Evolutionary conservation across 192 early-diverging fungal genomes (phyloP).

Genomic region (Dissophora globulifera): DNA sequence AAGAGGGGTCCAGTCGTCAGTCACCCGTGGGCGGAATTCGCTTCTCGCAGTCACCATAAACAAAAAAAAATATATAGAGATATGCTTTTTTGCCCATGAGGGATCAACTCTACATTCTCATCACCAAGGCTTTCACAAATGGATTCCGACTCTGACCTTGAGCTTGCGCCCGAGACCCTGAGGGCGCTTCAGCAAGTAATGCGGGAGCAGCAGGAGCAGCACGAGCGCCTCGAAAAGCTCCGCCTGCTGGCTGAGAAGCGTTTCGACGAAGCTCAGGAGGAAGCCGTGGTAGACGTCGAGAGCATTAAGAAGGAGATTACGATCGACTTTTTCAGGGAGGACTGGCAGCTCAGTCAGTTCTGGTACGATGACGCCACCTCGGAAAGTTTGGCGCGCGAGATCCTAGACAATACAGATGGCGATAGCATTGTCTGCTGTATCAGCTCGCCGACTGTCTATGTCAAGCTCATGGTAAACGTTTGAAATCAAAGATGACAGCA

Average conservation of each 20-base stretch:
- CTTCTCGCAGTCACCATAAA: background rate
- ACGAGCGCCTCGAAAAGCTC: constrained; percentile 71
- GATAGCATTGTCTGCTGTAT: constrained; percentile 66
- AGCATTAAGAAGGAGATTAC: constrained; percentile 31
- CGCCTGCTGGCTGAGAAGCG: constrained; percentile 60
- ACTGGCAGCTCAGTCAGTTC: constrained; percentile 79
- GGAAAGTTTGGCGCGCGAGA: constrained; percentile 47
- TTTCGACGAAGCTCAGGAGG: constrained; percentile 55
- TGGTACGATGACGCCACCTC: constrained; percentile 61
- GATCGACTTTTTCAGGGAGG: constrained; percentile 79
- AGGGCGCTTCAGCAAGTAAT: constrained; percentile 71
- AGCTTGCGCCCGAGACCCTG: constrained; percentile 64
- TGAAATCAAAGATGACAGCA: background rate
- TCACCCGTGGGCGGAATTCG: no score
- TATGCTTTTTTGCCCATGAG: background rate
- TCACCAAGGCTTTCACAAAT: background rate
- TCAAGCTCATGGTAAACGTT: constrained; percentile 65
- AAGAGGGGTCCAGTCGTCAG: no score
- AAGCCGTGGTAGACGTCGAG: no score
- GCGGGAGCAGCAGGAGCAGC: constrained; percentile 70
- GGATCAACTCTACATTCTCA: background rate
- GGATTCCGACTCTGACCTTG: constrained; percentile 27
- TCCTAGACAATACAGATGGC: constrained; percentile 44
- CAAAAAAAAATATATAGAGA: background rate
- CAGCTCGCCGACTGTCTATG: constrained; percentile 70